Evolutionary conservation across 768 basidiomycete species (phyloP).

Genomic region (Rhodotorula sphaerocarpa): DNA sequence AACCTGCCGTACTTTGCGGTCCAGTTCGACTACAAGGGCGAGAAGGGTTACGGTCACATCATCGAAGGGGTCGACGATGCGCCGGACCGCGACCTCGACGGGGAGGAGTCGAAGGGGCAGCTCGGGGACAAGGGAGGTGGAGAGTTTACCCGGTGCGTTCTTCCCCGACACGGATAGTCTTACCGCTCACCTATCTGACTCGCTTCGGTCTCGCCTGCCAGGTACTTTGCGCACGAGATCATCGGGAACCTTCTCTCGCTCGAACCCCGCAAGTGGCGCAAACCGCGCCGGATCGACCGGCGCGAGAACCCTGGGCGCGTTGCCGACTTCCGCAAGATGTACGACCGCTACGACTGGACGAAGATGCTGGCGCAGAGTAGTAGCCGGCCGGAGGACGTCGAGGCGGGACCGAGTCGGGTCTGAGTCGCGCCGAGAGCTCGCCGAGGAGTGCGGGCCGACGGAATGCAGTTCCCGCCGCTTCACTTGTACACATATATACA

Average conservation of each 20-base stretch:
- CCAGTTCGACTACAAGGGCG: constrained; percentile 90
- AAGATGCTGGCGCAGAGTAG: constrained; percentile 10
- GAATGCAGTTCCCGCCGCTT: too few species aligned
- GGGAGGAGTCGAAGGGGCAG: constrained; percentile 52
- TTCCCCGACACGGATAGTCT: neutral
- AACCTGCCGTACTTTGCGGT: constrained; percentile 99
- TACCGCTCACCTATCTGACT: neutral
- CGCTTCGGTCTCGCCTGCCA: constrained; percentile 45
- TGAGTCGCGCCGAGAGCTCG: too few species aligned
- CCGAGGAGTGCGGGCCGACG: too few species aligned
- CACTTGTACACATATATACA: too few species aligned
- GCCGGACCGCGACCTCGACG: constrained; percentile 56
- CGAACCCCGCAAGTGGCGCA: constrained; percentile 72
- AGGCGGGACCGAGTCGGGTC: too few species aligned
- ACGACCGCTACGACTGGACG: constrained; percentile 53
- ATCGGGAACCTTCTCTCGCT: constrained; percentile 83
- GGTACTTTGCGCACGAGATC: constrained; percentile 91
- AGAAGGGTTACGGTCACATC: constrained; percentile 95
- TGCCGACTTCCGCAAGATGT: constrained; percentile 61
- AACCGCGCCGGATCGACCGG: constrained; percentile 66
- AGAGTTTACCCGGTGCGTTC: constrained; percentile 76
- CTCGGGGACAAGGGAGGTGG: constrained; percentile 79
- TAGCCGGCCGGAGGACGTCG: too few species aligned
- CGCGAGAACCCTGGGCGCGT: constrained; percentile 63
- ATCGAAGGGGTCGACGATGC: constrained; percentile 79